A percentile compares a stretch with the other conserved stretches of the same genome.
These are phyloP conservation scores for Neurospora discreta DNA, from an alignment of 495 filamentous ascomycete species.

Conservation along the genomic window DNA sequence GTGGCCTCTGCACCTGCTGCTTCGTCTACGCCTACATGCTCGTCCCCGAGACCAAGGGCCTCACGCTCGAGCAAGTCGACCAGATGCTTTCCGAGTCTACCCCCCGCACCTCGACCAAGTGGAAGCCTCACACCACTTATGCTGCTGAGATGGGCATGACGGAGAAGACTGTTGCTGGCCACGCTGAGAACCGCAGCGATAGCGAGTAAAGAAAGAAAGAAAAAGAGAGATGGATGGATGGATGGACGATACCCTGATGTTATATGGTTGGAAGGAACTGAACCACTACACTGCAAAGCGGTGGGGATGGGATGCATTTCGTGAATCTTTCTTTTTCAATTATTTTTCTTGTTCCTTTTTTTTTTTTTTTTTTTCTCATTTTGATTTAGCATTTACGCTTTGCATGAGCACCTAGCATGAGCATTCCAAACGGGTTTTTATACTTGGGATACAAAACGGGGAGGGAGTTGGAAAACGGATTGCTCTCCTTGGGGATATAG, in stretches of 20 bases:
- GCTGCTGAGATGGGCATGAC: constrained; percentile 27
- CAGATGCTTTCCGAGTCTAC: constrained; percentile 73
- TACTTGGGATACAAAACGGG: background rate
- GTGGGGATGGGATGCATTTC: background rate
- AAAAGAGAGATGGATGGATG: background rate
- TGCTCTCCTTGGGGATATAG: background rate
- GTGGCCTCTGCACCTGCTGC: constrained; percentile 49
- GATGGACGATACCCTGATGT: background rate
- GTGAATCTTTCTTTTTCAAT: too few relatives aligned
- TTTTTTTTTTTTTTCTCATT: background rate
- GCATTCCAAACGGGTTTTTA: background rate
- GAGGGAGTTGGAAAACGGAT: background rate
- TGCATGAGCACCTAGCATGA: background rate
- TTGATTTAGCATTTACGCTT: background rate
- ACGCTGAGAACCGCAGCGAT: constrained; percentile 10
- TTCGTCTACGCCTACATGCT: constrained; percentile 68
- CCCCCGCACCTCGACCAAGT: constrained; percentile 53
- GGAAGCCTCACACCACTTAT: constrained; percentile 61
- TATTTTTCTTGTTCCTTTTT: background rate
- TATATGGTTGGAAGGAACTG: background rate
- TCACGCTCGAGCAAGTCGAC: constrained; percentile 85
- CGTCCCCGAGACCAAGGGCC: constrained; percentile 74
- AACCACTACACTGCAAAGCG: background rate
- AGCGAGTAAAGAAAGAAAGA: background rate
- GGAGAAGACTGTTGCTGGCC: constrained; percentile 10